These are phyloP conservation scores for Mycena alexandri DNA, from an alignment of 768 basidiomycete species.

Conservation along the genomic window DNA sequence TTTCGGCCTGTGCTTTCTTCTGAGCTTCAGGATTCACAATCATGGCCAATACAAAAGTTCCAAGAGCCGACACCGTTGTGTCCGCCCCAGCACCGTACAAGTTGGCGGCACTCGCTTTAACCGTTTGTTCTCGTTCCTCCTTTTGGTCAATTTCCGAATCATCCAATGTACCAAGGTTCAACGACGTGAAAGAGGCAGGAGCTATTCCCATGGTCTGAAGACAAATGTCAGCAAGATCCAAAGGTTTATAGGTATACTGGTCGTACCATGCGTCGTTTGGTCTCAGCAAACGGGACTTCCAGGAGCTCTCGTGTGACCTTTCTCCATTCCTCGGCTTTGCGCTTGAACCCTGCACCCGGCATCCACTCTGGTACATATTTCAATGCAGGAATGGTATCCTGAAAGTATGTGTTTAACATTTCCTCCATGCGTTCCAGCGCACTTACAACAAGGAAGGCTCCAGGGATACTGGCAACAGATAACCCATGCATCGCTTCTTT, in stretches of 20 bases:
- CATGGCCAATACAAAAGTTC: not conserved
- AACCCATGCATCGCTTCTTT: slow-evolving; percentile 44
- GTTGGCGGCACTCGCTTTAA: no score
- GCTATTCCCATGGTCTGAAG: no score
- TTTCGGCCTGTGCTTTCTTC: slow-evolving; percentile 1
- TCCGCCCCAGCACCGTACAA: no score
- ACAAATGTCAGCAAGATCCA: not conserved
- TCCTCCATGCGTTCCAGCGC: not conserved
- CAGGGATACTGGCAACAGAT: slow-evolving; percentile 42
- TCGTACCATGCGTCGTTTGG: slow-evolving; percentile 15
- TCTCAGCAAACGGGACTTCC: slow-evolving; percentile 17
- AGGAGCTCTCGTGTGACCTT: not conserved
- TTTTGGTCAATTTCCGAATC: no score
- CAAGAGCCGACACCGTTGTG: no score
- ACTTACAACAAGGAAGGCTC: slow-evolving; percentile 48
- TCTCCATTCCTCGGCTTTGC: slow-evolving; percentile 8
- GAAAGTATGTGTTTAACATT: not conserved
- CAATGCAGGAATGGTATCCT: slow-evolving; percentile 17
- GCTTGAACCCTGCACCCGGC: slow-evolving; percentile 14
- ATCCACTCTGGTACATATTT: slow-evolving; percentile 22
- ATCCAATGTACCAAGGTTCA: no score
- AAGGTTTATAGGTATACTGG: no score
- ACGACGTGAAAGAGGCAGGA: no score
- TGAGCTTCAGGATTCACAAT: slow-evolving; percentile 3
- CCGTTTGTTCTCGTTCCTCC: no score